These are phyloP conservation scores for Monascus ruber DNA, from an alignment of 2,329 filamentous ascomycete genomes.

Conservation along the genomic window DNA sequence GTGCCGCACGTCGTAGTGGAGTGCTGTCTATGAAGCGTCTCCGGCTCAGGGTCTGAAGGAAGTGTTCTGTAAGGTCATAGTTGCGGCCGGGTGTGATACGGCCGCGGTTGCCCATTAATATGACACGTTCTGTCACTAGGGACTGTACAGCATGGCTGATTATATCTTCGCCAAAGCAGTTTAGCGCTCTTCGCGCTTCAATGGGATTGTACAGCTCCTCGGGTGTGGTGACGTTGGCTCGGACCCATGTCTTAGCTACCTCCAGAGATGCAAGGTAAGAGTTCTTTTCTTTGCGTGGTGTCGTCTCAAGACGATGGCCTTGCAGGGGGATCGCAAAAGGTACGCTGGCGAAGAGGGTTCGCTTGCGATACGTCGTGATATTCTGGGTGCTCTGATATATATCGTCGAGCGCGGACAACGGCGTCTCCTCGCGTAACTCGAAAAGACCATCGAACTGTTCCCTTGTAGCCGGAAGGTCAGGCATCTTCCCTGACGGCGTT, in stretches of 20 bases:
- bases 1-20: slow-evolving; percentile 29
- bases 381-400: slow-evolving; percentile 21
- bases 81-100: slow-evolving; percentile 31
- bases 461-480: slow-evolving; percentile 33
- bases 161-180: slow-evolving; percentile 19
- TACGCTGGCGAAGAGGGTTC: slow-evolving; percentile 19
- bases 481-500: slow-evolving; percentile 22
- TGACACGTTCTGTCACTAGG: slow-evolving; percentile 29
- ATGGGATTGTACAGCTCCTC: slow-evolving; percentile 29
- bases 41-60: slow-evolving; percentile 28
- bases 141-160: slow-evolving; percentile 30
- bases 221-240: slow-evolving; percentile 35
- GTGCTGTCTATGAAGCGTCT: slow-evolving; percentile 27
- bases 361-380: slow-evolving; percentile 24
- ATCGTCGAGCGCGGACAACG: slow-evolving; percentile 19
- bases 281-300: slow-evolving; percentile 5
- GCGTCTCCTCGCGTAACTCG: slow-evolving; percentile 26
- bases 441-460: slow-evolving; percentile 32
- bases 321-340: slow-evolving; percentile 23
- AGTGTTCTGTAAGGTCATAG: slow-evolving; percentile 33
- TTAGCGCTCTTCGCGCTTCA: slow-evolving; percentile 25
- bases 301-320: slow-evolving; percentile 1
- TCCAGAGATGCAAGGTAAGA: slow-evolving; percentile 18
- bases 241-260: slow-evolving; percentile 36
- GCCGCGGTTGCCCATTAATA: slow-evolving; percentile 28